A percentile compares a stretch with the other conserved stretches of the same genome.
These are phyloP conservation scores for Strigomonas oncopelti DNA, from an alignment of 208 protist genomes.

Conservation along the genomic window DNA sequence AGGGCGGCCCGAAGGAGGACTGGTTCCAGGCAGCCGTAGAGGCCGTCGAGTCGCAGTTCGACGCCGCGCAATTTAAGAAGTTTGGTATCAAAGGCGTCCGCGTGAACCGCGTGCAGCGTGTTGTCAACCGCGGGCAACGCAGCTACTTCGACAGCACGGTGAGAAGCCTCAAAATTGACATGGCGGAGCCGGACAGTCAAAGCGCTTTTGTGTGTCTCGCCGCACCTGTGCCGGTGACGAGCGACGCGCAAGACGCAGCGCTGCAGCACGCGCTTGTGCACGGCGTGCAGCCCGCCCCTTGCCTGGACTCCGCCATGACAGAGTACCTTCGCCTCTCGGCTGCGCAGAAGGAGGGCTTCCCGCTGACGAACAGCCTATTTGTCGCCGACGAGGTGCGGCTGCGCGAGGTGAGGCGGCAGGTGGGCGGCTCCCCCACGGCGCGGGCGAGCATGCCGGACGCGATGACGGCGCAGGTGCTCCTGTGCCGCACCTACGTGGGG, in stretches of 20 bases:
- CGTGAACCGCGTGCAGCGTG: constrained; percentile 70
- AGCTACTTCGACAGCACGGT: constrained; percentile 82
- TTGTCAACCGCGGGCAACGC: constrained; percentile 76
- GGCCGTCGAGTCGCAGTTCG: constrained; percentile 67
- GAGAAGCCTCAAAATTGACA: constrained; percentile 65
- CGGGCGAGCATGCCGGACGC: constrained; percentile 23
- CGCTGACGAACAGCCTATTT: constrained; percentile 86
- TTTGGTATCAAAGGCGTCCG: constrained; percentile 60
- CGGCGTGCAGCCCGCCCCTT: constrained; percentile 10
- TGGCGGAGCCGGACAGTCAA: constrained; percentile 61
- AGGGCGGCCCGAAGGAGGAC: constrained; percentile 43
- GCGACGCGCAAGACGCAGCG: constrained; percentile 35
- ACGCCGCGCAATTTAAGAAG: constrained; percentile 37
- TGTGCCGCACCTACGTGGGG: constrained; percentile 24
- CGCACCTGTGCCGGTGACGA: constrained; percentile 30
- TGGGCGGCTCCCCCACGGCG: neutral
- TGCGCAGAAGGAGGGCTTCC: constrained; percentile 48
- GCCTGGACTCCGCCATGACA: constrained; percentile 68
- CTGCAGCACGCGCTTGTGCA: constrained; percentile 47
- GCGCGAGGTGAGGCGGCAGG: constrained; percentile 24
- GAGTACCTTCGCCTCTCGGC: constrained; percentile 50
- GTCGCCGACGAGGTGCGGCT: constrained; percentile 79
- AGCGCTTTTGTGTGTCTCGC: constrained; percentile 84
- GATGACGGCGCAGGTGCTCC: constrained; percentile 23
- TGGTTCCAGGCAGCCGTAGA: constrained; percentile 62